Evolutionary conservation across 2,329 filamentous ascomycete genomes (phyloP), one percentile per base, ranked within the genome.

Genomic region (Fusarium tanahbumbuense): DNA sequence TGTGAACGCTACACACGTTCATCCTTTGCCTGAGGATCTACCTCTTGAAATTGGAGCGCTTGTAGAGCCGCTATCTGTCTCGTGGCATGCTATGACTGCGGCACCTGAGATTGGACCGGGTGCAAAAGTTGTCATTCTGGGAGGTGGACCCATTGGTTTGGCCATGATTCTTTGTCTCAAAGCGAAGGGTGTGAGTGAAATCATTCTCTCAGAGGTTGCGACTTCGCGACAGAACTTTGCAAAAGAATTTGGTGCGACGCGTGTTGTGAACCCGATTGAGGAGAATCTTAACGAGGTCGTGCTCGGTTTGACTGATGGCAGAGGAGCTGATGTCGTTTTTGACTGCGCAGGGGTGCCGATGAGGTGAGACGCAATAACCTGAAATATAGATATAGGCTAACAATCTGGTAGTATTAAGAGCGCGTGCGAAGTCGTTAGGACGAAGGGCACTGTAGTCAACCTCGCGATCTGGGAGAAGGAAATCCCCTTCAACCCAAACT

Each of bases 401-500:
- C 7, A 18, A 0, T 7, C 1, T 3, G 2, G 8, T n/a, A 76
- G 74, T 18, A 56, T 75, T 12, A 76, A 76, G 13, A 64, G 67
- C 11, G 87, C 78, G 70, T 87, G 83, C 42, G 76, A 82, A 22
- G 82, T 85, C 0, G 84, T 88, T 5, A 81, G 83, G 50, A 81
- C 83, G 0, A 81, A 85, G 37, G 89, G 88, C 0, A 87, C 86
- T 0, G 82, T 91, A 1, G 83, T 91, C 4, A 91, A 91, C 64
- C 83, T 91, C n/a, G 87, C 89, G 0, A 86, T 91, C 5, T 91
- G 87, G 87, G 87, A 89, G 72, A 86, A 75, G 45, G 72, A 76
- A 25, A 71, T 76, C 0, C 74, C 72, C 0, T 76, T 76, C 44
- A 76, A 75, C 28, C 72, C 73, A 3, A 64, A 68, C 79, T 76